Evolutionary conservation across 805 yeast species (phyloP).

Genomic region (Teunomyces aglyptinius): DNA sequence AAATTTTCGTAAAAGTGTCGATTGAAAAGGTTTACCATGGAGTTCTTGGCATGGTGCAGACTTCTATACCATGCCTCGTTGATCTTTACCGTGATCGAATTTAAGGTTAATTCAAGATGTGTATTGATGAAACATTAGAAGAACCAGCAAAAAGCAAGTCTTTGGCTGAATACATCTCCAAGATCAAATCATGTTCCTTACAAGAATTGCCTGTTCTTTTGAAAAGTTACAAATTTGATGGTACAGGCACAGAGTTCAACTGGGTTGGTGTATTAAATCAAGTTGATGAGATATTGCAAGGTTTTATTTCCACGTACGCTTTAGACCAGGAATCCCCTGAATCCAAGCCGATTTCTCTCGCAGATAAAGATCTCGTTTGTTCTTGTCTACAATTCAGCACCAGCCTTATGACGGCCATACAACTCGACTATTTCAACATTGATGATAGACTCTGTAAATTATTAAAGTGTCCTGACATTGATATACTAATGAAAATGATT

Average conservation of each 20-base stretch:
- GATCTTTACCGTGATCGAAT: too few relatives aligned
- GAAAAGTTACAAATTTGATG: background rate
- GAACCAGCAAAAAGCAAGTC: too few relatives aligned
- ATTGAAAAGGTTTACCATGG: too few relatives aligned
- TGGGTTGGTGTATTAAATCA: background rate
- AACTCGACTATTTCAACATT: too few relatives aligned
- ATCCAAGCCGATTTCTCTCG: background rate
- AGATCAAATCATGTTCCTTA: background rate
- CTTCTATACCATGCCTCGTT: too few relatives aligned
- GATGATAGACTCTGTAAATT: background rate
- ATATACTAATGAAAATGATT: background rate
- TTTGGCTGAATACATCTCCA: background rate
- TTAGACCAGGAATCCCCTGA: background rate
- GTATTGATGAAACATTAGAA: too few relatives aligned
- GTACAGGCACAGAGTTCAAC: background rate
- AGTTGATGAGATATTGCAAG: background rate
- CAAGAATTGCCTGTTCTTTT: background rate
- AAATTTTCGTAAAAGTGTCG: too few relatives aligned
- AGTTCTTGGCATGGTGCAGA: too few relatives aligned
- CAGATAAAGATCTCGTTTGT: background rate
- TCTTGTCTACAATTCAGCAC: background rate
- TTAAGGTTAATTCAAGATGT: too few relatives aligned
- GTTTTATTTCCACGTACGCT: background rate
- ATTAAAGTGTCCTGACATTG: background rate
- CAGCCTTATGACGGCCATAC: background rate